Evolutionary conservation across 768 basidiomycete genomes (phyloP), one percentile per base, ranked within the genome.

Genomic region (Candolleomyces efflorescens): DNA sequence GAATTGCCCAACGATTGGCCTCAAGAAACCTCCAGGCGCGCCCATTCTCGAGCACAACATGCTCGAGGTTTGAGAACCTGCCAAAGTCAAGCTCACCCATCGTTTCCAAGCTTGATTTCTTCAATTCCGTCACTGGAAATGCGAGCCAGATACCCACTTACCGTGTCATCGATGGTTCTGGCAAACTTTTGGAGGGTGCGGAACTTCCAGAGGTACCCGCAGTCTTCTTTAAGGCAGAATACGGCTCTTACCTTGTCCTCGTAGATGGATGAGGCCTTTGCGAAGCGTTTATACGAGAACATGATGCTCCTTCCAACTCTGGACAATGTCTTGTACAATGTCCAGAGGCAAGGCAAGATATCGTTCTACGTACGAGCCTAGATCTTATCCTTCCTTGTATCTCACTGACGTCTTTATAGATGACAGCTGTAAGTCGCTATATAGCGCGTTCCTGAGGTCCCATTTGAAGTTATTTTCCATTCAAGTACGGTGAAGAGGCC

Each of bases 271-370:
- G 75, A 85, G 67, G 76, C 78, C 13, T 74, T 87, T 62, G 90
- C 90, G 10, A 82, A 77, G 53, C 85, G 74, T 65, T 71, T 94
- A 78, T 94, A 91, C 64, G 85, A 89, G 69, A 75, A 86, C 57
- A 93, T 92, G 89, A 81, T 82, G 55, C 77, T 91, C 27, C 73
- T 92, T 55, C 94, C 94, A 0, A 84, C 86, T 41, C 74, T 95
- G 68, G 94, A 97, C 73, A 94, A 86, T 62, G 77, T 96, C 37
- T 78, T 98, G 15, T 91, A 94, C 72, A 94, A 94, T 64, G 85
- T 94, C 9, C 94, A 98, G 68, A 83, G 94, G 7, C 94, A 98
- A 70, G 94, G 94, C 24, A 92, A 92, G 71, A 92, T 92, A 63
- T 90, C 89, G 4, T 94, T 93, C 71, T 94, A 92, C 68, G 92